These are phyloP conservation scores for Moricandia moricandioides DNA, from an alignment of 345 rosid species.

Conservation along the genomic window DNA sequence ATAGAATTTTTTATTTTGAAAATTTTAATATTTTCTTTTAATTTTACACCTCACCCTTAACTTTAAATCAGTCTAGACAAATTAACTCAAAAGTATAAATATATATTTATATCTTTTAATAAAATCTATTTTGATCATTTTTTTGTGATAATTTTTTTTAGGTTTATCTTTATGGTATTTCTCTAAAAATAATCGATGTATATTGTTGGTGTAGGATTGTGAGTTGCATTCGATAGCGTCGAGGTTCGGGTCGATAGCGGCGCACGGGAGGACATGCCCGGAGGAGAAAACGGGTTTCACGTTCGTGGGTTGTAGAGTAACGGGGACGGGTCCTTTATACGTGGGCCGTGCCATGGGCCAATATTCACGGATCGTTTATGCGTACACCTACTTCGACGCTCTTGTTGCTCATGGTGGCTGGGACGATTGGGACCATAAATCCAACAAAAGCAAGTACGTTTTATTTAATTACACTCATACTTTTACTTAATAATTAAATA, in stretches of 20 bases:
- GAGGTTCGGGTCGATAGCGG: conserved; percentile 89
- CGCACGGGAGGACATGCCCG: conserved; percentile 71
- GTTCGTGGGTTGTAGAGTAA: conserved; percentile 68
- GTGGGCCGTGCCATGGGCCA: conserved; percentile 99
- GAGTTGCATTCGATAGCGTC: conserved; percentile 90
- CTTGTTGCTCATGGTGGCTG: conserved; percentile 93
- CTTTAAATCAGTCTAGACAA: too few relatives aligned
- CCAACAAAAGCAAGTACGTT: conserved; percentile 85
- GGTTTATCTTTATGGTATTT: too few relatives aligned
- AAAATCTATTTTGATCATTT: too few relatives aligned
- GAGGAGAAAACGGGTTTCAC: conserved; percentile 94
- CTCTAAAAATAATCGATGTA: neutral
- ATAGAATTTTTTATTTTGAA: too few relatives aligned
- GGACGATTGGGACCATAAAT: conserved; percentile 94
- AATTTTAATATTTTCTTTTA: too few relatives aligned
- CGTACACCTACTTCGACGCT: conserved; percentile 80
- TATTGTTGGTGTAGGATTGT: conserved; percentile 54
- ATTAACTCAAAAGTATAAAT: too few relatives aligned
- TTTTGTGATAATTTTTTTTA: too few relatives aligned
- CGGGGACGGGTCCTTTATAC: conserved; percentile 75
- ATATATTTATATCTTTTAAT: too few relatives aligned
- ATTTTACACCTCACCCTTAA: too few relatives aligned
- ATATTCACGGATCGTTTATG: conserved; percentile 86
- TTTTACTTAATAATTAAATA: neutral
- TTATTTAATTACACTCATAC: neutral